Conservation (phyloP, 2,329 filamentous ascomycete species). For the Aspergillus sp. region DNA sequence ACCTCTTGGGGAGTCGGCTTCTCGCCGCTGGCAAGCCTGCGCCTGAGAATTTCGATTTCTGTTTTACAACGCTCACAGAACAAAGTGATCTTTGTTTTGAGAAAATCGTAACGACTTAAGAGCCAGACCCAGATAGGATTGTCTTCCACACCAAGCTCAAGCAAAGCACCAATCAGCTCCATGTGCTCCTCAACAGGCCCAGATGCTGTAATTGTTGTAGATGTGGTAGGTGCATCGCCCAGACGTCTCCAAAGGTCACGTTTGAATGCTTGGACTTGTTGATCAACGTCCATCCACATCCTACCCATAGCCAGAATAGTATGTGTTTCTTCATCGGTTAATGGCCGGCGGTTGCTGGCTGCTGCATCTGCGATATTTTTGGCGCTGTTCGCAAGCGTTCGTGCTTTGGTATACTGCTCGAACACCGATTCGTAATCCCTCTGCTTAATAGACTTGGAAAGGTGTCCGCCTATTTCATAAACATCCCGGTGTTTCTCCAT, state of each 20-base stretch:
- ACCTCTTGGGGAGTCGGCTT: slow-evolving; percentile 65
- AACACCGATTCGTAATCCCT: slow-evolving; percentile 86
- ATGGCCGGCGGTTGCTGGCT: slow-evolving; percentile 45
- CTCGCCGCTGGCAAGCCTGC: slow-evolving; percentile 70
- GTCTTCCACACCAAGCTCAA: slow-evolving; percentile 92
- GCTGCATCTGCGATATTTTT: slow-evolving; percentile 61
- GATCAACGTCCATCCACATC: slow-evolving; percentile 92
- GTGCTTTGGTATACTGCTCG: slow-evolving; percentile 80
- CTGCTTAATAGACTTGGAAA: slow-evolving; percentile 81
- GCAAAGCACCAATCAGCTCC: slow-evolving; percentile 79
- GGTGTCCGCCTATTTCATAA: slow-evolving; percentile 71
- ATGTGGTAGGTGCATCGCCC: slow-evolving; percentile 59
- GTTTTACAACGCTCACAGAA: slow-evolving; percentile 82
- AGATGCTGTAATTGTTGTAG: slow-evolving; percentile 46
- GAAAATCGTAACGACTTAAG: slow-evolving; percentile 77
- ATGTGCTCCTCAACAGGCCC: slow-evolving; percentile 74
- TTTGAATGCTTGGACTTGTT: slow-evolving; percentile 83
- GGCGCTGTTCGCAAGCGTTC: slow-evolving; percentile 74
- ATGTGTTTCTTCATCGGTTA: slow-evolving; percentile 76
- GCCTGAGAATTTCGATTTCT: slow-evolving; percentile 85
- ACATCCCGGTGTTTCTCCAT: slow-evolving; percentile 76
- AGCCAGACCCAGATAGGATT: slow-evolving; percentile 98
- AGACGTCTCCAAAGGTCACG: slow-evolving; percentile 82
- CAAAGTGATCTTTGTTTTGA: slow-evolving; percentile 77
- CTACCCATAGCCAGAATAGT: slow-evolving; percentile 81